Conservation (phyloP, 75 land plant genomes). For the Sequoiadendron giganteum region DNA sequence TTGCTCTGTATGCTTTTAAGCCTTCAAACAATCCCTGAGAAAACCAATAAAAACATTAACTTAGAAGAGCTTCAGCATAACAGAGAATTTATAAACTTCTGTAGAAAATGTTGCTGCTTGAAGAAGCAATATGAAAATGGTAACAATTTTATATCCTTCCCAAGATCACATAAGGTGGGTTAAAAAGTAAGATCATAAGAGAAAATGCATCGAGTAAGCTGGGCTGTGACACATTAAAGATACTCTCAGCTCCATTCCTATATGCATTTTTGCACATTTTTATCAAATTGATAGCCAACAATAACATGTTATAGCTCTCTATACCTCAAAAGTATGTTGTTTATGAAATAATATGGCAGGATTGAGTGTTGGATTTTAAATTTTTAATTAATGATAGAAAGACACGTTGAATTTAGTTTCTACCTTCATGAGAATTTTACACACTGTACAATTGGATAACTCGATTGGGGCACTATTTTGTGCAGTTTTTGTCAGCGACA, state of each 20-base stretch:
- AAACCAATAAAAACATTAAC: background rate
- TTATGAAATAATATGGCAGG: background rate
- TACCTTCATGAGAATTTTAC: background rate
- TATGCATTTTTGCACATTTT: background rate
- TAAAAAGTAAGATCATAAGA: background rate
- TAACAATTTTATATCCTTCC: background rate
- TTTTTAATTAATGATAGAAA: too few species aligned
- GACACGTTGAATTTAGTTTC: background rate
- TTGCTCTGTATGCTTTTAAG: slow-evolving; percentile 44
- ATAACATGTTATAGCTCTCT: background rate
- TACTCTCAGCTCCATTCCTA: background rate
- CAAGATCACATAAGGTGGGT: background rate
- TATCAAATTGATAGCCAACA: background rate
- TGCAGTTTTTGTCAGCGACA: background rate
- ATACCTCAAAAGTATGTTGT: background rate
- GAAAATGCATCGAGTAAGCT: background rate
- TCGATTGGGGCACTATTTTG: background rate
- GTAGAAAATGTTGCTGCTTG: background rate
- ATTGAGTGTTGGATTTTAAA: background rate
- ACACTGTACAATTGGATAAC: too few species aligned
- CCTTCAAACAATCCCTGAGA: slow-evolving; percentile 55
- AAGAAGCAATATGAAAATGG: background rate
- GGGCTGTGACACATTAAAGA: background rate
- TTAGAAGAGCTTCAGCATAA: background rate
- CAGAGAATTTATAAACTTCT: background rate